Conservation (phyloP, 345 rosid species). For the Bruguiera gymnorhiza region DNA sequence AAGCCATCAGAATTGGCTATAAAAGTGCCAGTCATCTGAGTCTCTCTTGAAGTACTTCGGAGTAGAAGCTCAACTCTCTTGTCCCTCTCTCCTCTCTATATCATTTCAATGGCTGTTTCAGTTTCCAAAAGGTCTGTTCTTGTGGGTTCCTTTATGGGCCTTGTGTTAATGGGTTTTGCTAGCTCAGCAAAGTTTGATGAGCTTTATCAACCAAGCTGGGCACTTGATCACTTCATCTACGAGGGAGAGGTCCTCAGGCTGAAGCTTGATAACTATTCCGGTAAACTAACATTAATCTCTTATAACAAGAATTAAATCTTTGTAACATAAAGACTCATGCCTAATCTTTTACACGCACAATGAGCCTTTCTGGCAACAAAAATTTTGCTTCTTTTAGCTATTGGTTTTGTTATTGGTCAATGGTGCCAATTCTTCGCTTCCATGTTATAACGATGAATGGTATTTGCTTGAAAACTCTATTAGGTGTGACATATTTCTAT, state of each 20-base stretch:
- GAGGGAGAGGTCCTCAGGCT: conserved; percentile 86
- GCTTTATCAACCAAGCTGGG: conserved; percentile 83
- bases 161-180: conserved; percentile 37
- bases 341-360: too few species aligned
- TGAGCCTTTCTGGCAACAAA: too few species aligned
- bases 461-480: too few species aligned
- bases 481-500: too few species aligned
- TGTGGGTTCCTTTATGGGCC: conserved; percentile 34
- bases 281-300: conserved; percentile 31
- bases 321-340: too few species aligned
- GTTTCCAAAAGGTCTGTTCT: conserved; percentile 14
- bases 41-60: neutral
- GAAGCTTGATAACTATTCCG: conserved; percentile 87
- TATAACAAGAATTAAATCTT: too few species aligned
- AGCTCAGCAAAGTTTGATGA: conserved; percentile 61
- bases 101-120: conserved; percentile 26
- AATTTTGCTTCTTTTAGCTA: neutral
- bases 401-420: neutral
- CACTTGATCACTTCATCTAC: conserved; percentile 62
- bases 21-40: conserved; percentile 16
- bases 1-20: conserved; percentile 39
- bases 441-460: too few species aligned
- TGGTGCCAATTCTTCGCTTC: too few species aligned
- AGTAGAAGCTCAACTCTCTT: conserved; percentile 9
- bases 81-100: neutral